These are phyloP conservation scores for Aureobasidium subglaciale DNA, from an alignment of 2,329 filamentous ascomycete genomes.

Conservation along the genomic window DNA sequence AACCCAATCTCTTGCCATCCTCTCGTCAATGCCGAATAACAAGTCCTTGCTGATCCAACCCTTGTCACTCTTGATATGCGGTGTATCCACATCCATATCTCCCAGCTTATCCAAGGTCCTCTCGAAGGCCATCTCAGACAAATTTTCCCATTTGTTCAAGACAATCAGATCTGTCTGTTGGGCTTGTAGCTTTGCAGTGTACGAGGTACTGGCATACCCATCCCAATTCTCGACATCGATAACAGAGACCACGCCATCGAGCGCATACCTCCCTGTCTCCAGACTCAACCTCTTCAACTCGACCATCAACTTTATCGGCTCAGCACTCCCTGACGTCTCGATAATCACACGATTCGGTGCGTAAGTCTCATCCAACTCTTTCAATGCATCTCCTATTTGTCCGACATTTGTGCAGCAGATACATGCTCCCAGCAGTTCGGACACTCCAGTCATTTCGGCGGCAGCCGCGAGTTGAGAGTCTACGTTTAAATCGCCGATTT, in stretches of 20 bases:
- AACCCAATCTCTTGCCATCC: constrained; percentile 52
- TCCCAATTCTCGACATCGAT: constrained; percentile 94
- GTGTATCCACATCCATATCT: constrained; percentile 69
- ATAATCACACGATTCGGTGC: constrained; percentile 80
- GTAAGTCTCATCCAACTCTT: constrained; percentile 57
- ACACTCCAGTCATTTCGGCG: constrained; percentile 77
- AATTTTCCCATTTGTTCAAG: constrained; percentile 86
- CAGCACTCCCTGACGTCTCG: constrained; percentile 81
- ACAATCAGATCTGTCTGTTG: constrained; percentile 84
- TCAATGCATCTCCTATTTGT: constrained; percentile 73
- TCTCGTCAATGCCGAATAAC: constrained; percentile 81
- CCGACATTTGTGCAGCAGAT: constrained; percentile 99
- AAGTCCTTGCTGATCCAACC: constrained; percentile 73
- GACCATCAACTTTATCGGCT: constrained; percentile 79
- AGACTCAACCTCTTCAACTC: constrained; percentile 74
- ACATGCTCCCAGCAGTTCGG: constrained; percentile 90
- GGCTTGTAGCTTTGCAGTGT: constrained; percentile 82
- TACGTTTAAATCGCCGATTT: constrained; percentile 90
- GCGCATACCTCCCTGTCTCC: constrained; percentile 61
- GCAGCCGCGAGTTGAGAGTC: constrained; percentile 86
- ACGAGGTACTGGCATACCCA: constrained; percentile 85
- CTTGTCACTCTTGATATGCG: constrained; percentile 74
- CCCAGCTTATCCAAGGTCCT: constrained; percentile 70
- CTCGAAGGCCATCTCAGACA: constrained; percentile 67
- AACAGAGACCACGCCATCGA: constrained; percentile 84